A percentile compares a stretch with the other conserved stretches of the same genome.
Evolutionary conservation across 2,329 filamentous ascomycete genomes (phyloP).

Genomic region (Venturia carpophila): DNA sequence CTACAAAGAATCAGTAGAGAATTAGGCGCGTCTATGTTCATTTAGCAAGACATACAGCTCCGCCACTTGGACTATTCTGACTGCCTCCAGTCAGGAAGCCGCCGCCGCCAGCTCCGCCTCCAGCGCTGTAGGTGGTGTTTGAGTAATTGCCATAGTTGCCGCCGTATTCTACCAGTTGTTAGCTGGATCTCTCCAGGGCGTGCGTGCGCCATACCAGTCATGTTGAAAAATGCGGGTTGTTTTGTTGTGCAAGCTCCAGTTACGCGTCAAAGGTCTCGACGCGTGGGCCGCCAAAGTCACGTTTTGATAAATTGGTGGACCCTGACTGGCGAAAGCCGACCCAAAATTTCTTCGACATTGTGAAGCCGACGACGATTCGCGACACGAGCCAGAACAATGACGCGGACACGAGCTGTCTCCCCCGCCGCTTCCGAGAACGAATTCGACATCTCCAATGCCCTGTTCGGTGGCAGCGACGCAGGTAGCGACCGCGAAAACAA

Average conservation of each 20-base stretch:
- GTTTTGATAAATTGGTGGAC: background rate
- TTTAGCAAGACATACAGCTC: conserved; percentile 22
- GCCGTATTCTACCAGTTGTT: conserved; percentile 2
- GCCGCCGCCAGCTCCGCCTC: conserved; percentile 48
- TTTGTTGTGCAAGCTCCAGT: background rate
- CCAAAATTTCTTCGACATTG: background rate
- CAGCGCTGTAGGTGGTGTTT: conserved; percentile 48
- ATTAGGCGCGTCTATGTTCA: background rate
- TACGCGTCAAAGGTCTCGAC: background rate
- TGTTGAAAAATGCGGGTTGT: background rate
- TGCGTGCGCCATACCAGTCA: background rate
- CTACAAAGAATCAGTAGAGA: background rate
- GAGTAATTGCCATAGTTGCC: conserved; percentile 41
- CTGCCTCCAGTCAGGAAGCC: conserved; percentile 53
- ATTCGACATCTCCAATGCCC: conserved; percentile 75
- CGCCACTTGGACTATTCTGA: conserved; percentile 36
- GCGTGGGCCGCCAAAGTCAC: background rate
- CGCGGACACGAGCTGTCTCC: conserved; percentile 68
- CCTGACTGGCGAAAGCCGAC: conserved; percentile 5
- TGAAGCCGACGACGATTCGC: background rate
- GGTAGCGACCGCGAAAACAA: conserved; percentile 27
- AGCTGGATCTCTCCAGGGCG: background rate
- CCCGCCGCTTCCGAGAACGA: conserved; percentile 83
- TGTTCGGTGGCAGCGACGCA: conserved; percentile 58
- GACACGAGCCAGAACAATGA: conserved; percentile 30